Evolutionary conservation across 768 basidiomycete species (phyloP).

Genomic region (Pulveroboletus sp.): DNA sequence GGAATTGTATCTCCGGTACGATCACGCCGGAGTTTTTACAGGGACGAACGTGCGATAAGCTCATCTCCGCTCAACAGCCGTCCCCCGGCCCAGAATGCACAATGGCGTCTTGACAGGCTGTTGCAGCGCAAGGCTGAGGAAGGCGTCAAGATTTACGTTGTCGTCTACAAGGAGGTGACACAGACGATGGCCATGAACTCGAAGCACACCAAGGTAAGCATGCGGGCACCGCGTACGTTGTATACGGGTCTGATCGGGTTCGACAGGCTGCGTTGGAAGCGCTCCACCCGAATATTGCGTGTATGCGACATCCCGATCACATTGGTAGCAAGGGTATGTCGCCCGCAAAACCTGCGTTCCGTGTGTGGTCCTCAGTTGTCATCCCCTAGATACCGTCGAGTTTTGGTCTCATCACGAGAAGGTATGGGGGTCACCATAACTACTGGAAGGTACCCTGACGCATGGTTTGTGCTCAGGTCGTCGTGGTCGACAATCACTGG

Average conservation of each 20-base stretch:
- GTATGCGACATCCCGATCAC: conserved; percentile 89
- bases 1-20: conserved; percentile 79
- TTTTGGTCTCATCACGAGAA: conserved; percentile 96
- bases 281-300: conserved; percentile 82
- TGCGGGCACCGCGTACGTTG: not conserved
- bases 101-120: conserved; percentile 86
- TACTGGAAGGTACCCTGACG: not conserved
- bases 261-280: conserved; percentile 66
- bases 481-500: conserved; percentile 80
- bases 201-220: conserved; percentile 68
- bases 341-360: not conserved
- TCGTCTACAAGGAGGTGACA: conserved; percentile 95
- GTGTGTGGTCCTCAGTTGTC: not conserved
- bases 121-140: conserved; percentile 85
- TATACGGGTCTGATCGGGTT: not conserved
- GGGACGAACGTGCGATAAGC: conserved; percentile 1
- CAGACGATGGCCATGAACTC: conserved; percentile 90
- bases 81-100: conserved; percentile 76
- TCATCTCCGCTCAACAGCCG: conserved; percentile 36
- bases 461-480: conserved; percentile 39
- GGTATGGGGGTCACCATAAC: conserved; percentile 19
- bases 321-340: conserved; percentile 66
- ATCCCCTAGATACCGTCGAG: conserved; percentile 57
- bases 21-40: not conserved
- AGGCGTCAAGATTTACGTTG: conserved; percentile 87